Evolutionary conservation across 495 filamentous ascomycete genomes (phyloP).

Genomic region (Penicillium dipodomyicola): DNA sequence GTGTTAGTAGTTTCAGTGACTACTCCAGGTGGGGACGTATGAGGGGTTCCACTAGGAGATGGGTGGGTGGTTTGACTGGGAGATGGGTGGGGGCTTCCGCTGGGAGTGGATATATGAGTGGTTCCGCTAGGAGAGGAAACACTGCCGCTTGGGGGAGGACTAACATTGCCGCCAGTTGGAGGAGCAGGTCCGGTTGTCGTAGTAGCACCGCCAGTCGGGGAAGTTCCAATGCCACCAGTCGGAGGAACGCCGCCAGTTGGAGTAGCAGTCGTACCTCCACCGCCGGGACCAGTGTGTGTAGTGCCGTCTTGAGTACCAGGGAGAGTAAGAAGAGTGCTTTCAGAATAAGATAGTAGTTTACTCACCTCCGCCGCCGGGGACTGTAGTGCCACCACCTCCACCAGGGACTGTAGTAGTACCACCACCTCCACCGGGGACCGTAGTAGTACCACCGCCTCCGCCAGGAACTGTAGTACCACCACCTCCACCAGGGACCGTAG

Average conservation of each 20-base stretch:
- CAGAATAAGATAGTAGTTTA: not conserved
- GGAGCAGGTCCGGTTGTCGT: not conserved
- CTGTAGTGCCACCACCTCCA: constrained; percentile 1
- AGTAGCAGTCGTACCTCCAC: not conserved
- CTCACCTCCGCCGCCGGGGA: constrained; percentile 6
- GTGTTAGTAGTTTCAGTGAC: not conserved
- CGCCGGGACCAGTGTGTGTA: not conserved
- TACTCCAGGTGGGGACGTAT: not conserved
- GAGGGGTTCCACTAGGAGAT: not conserved
- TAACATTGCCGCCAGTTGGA: not conserved
- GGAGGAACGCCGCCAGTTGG: too few relatives aligned
- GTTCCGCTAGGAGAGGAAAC: not conserved
- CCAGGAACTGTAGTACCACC: constrained; percentile 4
- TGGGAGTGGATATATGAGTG: not conserved
- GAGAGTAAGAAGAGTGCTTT: not conserved
- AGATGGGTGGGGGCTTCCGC: not conserved
- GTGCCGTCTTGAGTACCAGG: not conserved
- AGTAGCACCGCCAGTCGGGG: too few relatives aligned
- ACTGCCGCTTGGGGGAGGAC: not conserved
- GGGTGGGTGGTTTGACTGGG: not conserved
- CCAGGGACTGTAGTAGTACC: not conserved
- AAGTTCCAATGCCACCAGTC: too few relatives aligned
- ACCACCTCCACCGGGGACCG: constrained; percentile 5
- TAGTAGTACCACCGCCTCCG: not conserved
- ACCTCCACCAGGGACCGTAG: constrained; percentile 3